These are phyloP conservation scores for Castanea mollissima DNA, from an alignment of 306 rosid species.

Conservation along the genomic window DNA sequence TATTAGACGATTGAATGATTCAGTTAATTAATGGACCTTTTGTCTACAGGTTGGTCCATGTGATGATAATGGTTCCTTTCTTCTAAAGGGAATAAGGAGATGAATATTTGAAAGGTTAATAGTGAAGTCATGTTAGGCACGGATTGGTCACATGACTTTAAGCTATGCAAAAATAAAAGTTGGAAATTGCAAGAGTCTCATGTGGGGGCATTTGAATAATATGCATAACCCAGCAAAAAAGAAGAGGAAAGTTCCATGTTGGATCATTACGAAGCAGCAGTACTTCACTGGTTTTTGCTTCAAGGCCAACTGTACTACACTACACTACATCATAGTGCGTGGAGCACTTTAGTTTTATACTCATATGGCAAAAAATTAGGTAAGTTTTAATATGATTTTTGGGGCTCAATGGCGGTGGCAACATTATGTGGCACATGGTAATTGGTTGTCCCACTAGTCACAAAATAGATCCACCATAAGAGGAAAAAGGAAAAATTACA, in stretches of 20 bases:
- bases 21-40: conserved; percentile 23
- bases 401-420: not conserved
- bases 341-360: not conserved
- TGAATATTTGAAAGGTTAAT: conserved; percentile 30
- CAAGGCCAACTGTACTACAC: conserved; percentile 23
- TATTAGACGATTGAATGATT: conserved; percentile 47
- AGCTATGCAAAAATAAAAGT: conserved; percentile 28
- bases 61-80: conserved; percentile 51
- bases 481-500: too few relatives aligned
- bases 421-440: not conserved
- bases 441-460: not conserved
- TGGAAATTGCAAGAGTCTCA: conserved; percentile 10
- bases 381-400: too few relatives aligned
- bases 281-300: conserved; percentile 17
- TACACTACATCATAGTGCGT: conserved; percentile 16
- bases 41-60: conserved; percentile 75
- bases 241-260: conserved; percentile 6
- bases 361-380: not conserved
- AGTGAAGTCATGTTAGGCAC: conserved; percentile 46
- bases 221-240: not conserved
- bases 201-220: conserved; percentile 17
- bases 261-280: conserved; percentile 9
- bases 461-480: too few relatives aligned
- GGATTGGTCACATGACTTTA: conserved; percentile 52
- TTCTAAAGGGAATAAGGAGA: conserved; percentile 28